Evolutionary conservation across 495 filamentous ascomycete genomes (phyloP), one percentile per base, ranked within the genome.

Genomic region (Penicillium argentinense): DNA sequence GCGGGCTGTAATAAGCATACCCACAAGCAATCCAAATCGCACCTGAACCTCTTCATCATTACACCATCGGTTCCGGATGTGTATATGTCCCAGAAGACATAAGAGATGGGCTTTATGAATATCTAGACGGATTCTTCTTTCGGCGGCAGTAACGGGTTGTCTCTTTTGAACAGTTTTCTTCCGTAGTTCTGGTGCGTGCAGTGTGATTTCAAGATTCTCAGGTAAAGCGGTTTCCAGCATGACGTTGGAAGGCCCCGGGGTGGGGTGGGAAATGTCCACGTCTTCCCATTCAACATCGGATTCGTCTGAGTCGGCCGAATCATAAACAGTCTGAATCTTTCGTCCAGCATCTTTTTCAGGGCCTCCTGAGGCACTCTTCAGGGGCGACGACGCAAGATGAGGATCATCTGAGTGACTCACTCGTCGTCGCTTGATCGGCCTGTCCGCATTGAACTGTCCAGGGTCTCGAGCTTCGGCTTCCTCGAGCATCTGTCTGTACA

Each of bases 31-130:
- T 14, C 17, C 2, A 21, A 9, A 9, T 52, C 62, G 29, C 54
- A 80, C 77, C 67, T 93, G 85, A 27, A 85, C 72, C 48, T 72
- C 62, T 11, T 72, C 50, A 62, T 93, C 83, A 63, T 96, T 96
- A 60, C 91, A 97, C 92, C 92, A 97, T 42, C 72, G 64, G 60
- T 96, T 97, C 29, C 91, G 80, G 18, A 79, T 66, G 50, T 84
- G 76, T 14, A 86, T 79, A 63, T 97, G 88, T 3, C 74, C 75
- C 23, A 97, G 62, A 1, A 97, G 73, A 55, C 89, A 95, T 24
- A 95, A 73, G 2, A 97, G 36, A 69, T 99, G 90, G 53, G 80
- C 71, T 66, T 95, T 96, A 59, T 99, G 93, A 24, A 88, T 70
- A 47, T 93, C 80, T 19, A 93, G 63, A 28, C 91, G 77, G 9